Evolutionary conservation across 2,329 filamentous ascomycete species (phyloP).

Genomic region (Magnaporthiopsis rhizophila): DNA sequence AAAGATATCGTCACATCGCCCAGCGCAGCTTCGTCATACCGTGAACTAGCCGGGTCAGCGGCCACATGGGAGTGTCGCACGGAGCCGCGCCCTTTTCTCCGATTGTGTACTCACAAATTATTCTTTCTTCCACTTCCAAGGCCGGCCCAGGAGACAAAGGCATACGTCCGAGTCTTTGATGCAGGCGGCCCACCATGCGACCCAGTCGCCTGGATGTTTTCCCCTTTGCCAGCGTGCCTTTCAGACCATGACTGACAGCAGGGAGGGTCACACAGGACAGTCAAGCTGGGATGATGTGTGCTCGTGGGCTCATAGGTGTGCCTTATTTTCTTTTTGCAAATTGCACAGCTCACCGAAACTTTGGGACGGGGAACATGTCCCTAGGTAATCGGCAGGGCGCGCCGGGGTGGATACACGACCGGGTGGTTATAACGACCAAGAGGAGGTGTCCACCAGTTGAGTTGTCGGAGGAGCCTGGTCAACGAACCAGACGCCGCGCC

Average conservation of each 20-base stretch:
- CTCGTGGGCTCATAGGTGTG: too few species aligned
- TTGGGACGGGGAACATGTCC: background rate
- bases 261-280: background rate
- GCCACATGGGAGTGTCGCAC: background rate
- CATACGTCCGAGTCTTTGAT: background rate
- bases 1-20: too few species aligned
- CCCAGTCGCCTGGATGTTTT: background rate
- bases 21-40: background rate
- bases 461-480: too few species aligned
- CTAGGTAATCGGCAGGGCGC: too few species aligned
- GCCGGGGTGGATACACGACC: background rate
- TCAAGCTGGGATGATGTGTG: background rate
- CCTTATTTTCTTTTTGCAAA: background rate
- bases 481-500: background rate
- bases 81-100: background rate
- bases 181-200: background rate
- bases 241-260: background rate
- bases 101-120: background rate
- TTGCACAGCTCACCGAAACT: background rate
- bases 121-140: background rate
- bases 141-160: too few species aligned
- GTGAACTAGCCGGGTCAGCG: background rate
- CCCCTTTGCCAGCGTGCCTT: too few species aligned
- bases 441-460: background rate
- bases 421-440: background rate